These are phyloP conservation scores for Rugonectria rugulosa DNA, from an alignment of 2,329 filamentous ascomycete genomes.

Conservation along the genomic window DNA sequence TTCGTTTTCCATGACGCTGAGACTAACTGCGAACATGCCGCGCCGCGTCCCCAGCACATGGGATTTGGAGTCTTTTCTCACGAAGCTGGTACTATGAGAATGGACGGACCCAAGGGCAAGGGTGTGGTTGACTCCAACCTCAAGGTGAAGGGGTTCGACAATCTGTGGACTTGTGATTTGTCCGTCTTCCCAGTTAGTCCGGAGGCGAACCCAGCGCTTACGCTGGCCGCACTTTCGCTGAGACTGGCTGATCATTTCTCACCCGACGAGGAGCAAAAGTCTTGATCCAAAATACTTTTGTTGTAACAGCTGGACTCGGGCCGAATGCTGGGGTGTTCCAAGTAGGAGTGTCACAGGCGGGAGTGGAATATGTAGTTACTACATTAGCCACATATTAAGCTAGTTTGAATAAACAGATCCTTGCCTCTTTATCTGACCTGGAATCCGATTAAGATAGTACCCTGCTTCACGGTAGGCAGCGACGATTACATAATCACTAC, in stretches of 20 bases:
- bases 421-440: no score
- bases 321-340: no score
- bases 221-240: conserved; percentile 23
- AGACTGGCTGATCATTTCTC: conserved; percentile 22
- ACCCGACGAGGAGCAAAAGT: no score
- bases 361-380: no score
- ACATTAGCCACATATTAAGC: no score
- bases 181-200: conserved; percentile 25
- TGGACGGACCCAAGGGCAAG: conserved; percentile 8
- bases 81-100: conserved; percentile 29
- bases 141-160: conserved; percentile 21
- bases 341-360: no score
- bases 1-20: conserved; percentile 11
- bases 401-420: no score
- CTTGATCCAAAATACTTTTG: no score
- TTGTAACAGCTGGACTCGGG: no score
- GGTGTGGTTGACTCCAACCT: conserved; percentile 20
- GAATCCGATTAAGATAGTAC: no score
- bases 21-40: conserved; percentile 5
- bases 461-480: no score
- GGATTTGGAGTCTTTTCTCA: conserved; percentile 29
- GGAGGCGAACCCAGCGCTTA: conserved; percentile 25
- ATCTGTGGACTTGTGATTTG: conserved; percentile 28
- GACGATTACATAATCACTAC: no score
- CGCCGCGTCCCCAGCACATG: conserved; percentile 18